Evolutionary conservation across 208 protist species (phyloP).

Genomic region (Wallacemonas collosoma): DNA sequence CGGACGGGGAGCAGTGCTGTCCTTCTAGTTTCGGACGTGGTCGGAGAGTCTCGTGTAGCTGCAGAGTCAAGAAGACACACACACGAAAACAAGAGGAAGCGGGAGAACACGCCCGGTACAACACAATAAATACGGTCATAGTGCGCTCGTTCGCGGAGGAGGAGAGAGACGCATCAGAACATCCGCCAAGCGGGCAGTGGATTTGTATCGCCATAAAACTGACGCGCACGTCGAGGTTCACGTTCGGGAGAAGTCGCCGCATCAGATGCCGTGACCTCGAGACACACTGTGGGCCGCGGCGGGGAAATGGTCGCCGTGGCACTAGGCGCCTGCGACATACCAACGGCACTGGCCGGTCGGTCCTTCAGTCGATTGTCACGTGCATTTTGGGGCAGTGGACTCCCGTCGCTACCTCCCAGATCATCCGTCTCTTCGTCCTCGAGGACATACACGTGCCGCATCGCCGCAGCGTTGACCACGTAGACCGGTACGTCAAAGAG

Average conservation of each 20-base stretch:
- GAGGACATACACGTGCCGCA: constrained; percentile 68
- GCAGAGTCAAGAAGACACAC: no score
- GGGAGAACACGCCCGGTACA: no score
- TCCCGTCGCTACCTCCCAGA: neutral
- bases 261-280: neutral
- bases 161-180: no score
- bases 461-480: constrained; percentile 40
- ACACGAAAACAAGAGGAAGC: no score
- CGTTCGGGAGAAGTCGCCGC: neutral
- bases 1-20: no score
- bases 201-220: neutral
- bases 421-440: constrained; percentile 30
- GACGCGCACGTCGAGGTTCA: neutral
- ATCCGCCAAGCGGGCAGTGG: no score
- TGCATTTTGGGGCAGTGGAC: neutral
- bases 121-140: no score
- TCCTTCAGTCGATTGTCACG: neutral
- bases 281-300: constrained; percentile 11
- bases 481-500: constrained; percentile 71
- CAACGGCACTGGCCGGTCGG: neutral
- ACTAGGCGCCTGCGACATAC: neutral
- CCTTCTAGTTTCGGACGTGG: no score
- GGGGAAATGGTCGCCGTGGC: constrained; percentile 4
- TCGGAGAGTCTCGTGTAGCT: no score
- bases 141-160: no score